A percentile compares a stretch with the other conserved stretches of the same genome.
Conservation (phyloP, 176 grass and related monocot species). For the Urochloa ruziziensis region DNA sequence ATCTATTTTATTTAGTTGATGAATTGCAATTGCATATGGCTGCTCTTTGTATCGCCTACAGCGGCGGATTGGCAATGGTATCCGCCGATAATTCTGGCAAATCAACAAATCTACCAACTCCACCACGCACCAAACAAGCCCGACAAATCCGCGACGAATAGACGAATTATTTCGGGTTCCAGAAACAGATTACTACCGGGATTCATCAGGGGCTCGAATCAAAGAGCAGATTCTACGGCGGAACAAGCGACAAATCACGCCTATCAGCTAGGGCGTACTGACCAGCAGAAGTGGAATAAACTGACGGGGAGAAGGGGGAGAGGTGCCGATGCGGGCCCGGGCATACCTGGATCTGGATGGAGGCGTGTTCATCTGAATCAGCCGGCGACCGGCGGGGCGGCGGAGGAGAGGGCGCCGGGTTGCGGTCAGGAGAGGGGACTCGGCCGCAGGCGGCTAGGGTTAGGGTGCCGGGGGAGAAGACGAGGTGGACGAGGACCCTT, state of each 20-base stretch:
- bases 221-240: background rate
- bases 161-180: background rate
- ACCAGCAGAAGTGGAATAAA: background rate
- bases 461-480: background rate
- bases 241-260: background rate
- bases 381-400: background rate
- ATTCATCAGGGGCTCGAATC: background rate
- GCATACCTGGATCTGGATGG: constrained; percentile 31
- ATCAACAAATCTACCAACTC: background rate
- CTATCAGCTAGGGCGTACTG: background rate
- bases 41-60: background rate
- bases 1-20: background rate
- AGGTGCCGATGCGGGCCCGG: background rate
- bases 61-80: background rate
- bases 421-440: background rate
- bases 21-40: background rate
- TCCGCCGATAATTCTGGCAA: background rate
- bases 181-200: background rate
- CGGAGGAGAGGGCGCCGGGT: background rate
- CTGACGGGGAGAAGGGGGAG: background rate
- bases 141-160: background rate
- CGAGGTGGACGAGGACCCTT: background rate
- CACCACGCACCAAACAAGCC: background rate
- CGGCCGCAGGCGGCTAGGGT: background rate
- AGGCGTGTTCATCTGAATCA: constrained; percentile 13